These are phyloP conservation scores for Boletus tomentosulus DNA, from an alignment of 768 basidiomycete genomes.

Conservation along the genomic window DNA sequence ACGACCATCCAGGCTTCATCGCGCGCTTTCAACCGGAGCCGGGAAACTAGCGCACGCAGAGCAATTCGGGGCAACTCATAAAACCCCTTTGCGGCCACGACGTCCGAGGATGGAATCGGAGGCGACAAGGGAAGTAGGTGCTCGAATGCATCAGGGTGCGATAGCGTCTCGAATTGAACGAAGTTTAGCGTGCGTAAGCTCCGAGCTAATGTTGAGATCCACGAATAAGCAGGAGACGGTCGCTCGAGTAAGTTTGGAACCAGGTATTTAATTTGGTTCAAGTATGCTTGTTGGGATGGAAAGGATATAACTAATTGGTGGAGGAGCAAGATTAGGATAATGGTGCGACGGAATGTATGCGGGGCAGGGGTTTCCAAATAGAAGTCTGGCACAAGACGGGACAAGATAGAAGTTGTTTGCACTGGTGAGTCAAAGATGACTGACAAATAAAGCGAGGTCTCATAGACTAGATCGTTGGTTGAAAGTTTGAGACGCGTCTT, in stretches of 20 bases:
- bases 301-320: slow-evolving; percentile 55
- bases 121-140: slow-evolving; percentile 15
- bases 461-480: slow-evolving; percentile 48
- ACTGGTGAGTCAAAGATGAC: slow-evolving; percentile 56
- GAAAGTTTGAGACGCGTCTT: neutral
- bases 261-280: slow-evolving; percentile 19
- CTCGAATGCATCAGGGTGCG: slow-evolving; percentile 28
- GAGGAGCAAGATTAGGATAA: slow-evolving; percentile 49
- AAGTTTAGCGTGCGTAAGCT: slow-evolving; percentile 55
- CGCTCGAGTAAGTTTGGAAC: slow-evolving; percentile 35
- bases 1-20: slow-evolving; percentile 56
- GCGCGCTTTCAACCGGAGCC: slow-evolving; percentile 47
- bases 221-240: slow-evolving; percentile 35
- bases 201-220: slow-evolving; percentile 51
- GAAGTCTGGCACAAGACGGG: slow-evolving; percentile 51
- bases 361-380: slow-evolving; percentile 28
- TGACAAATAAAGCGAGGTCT: slow-evolving; percentile 66
- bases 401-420: slow-evolving; percentile 60
- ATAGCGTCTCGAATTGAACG: slow-evolving; percentile 45
- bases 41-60: slow-evolving; percentile 41
- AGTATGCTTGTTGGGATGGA: slow-evolving; percentile 60
- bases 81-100: neutral
- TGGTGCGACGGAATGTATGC: slow-evolving; percentile 24
- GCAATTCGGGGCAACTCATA: slow-evolving; percentile 38
- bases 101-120: slow-evolving; percentile 2